A percentile compares a stretch with the other conserved stretches of the same genome.
These are phyloP conservation scores for Hanseniaspora nectarophila DNA, from an alignment of 805 yeast species.

Conservation along the genomic window DNA sequence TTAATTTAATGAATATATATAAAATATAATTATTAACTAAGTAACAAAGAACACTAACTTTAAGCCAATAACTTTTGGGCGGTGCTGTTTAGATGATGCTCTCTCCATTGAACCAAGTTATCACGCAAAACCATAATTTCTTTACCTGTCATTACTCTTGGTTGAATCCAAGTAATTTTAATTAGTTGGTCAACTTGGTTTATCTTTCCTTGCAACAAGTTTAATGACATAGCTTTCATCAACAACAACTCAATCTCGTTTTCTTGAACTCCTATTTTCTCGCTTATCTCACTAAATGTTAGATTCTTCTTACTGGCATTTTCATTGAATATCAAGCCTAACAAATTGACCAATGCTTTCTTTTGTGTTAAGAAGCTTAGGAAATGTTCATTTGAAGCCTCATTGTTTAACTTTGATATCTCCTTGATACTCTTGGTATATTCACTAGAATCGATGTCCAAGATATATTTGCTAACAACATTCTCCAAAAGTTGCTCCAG, in stretches of 20 bases:
- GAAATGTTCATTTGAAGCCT: neutral
- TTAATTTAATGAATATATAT: too few species aligned
- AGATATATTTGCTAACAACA: slow-evolving; percentile 60
- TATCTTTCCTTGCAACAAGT: slow-evolving; percentile 75
- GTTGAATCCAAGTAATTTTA: slow-evolving; percentile 88
- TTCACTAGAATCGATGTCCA: slow-evolving; percentile 46
- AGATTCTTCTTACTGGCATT: slow-evolving; percentile 51
- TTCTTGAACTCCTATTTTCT: slow-evolving; percentile 50
- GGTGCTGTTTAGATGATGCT: slow-evolving; percentile 53
- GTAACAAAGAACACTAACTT: slow-evolving; percentile 47
- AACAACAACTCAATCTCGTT: slow-evolving; percentile 76
- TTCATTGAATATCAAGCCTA: slow-evolving; percentile 75
- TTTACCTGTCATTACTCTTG: slow-evolving; percentile 71
- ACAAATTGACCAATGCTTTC: slow-evolving; percentile 80
- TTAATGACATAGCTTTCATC: slow-evolving; percentile 80
- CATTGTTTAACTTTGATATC: neutral
- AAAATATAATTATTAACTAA: neutral
- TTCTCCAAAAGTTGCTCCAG: slow-evolving; percentile 56
- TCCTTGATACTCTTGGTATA: slow-evolving; percentile 30
- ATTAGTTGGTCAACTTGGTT: slow-evolving; percentile 75
- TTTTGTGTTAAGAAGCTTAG: slow-evolving; percentile 66
- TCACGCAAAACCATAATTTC: slow-evolving; percentile 70
- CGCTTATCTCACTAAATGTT: slow-evolving; percentile 59
- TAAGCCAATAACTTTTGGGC: slow-evolving; percentile 44
- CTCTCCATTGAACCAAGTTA: slow-evolving; percentile 68